Conservation (phyloP, 345 rosid species). For the Psidium guajava region DNA sequence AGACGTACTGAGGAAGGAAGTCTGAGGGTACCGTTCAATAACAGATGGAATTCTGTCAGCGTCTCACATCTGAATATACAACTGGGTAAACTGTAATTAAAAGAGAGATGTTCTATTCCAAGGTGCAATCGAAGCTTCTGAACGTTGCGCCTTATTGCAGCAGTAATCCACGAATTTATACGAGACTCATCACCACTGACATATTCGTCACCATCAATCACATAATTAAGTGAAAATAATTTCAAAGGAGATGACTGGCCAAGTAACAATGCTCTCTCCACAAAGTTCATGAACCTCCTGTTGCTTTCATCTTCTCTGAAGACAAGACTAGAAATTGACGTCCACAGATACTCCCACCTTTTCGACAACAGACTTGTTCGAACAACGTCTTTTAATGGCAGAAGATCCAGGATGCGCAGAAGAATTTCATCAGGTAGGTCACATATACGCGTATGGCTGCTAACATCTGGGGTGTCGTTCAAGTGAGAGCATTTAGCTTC, state of each 20-base stretch:
- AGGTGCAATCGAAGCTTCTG: background rate
- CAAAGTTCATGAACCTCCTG: background rate
- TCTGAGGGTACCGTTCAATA: background rate
- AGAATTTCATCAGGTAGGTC: slow-evolving; percentile 1
- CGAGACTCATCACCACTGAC: background rate
- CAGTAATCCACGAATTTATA: background rate
- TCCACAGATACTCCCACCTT: background rate
- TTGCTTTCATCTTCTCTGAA: background rate
- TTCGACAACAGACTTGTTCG: background rate
- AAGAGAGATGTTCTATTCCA: background rate
- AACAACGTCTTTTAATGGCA: slow-evolving; percentile 2
- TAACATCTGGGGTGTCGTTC: background rate
- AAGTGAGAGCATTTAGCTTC: background rate
- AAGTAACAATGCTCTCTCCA: background rate
- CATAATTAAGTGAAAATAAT: background rate
- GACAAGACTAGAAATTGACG: background rate
- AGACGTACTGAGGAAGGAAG: background rate
- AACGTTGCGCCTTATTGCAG: background rate
- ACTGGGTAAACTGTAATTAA: background rate
- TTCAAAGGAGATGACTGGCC: background rate
- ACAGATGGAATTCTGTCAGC: background rate
- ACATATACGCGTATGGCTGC: background rate
- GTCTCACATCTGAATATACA: background rate
- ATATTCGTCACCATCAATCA: background rate
- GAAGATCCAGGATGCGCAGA: slow-evolving; percentile 4